These are phyloP conservation scores for Talaromyces proteolyticus DNA, from an alignment of 495 filamentous ascomycete species.

Conservation along the genomic window DNA sequence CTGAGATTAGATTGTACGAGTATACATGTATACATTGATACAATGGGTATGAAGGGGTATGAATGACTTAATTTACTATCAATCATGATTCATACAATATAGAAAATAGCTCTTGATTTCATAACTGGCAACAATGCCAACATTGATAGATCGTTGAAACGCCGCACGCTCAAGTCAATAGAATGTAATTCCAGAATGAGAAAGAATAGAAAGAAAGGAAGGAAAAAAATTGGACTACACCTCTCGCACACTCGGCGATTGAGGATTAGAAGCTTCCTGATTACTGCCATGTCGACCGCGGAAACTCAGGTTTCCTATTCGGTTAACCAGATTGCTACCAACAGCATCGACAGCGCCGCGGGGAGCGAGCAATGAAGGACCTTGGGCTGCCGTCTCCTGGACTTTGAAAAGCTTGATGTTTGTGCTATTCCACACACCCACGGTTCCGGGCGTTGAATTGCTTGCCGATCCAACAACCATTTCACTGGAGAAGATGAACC, in stretches of 20 bases:
- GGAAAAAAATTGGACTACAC: constrained; percentile 16
- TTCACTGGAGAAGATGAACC: constrained; percentile 88
- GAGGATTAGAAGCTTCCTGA: constrained; percentile 23
- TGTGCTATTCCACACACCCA: constrained; percentile 96
- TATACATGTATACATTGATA: too few relatives aligned
- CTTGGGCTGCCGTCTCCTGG: constrained; percentile 73
- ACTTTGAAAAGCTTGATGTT: constrained; percentile 83
- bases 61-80: background rate
- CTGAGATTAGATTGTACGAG: background rate
- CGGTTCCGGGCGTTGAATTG: constrained; percentile 57
- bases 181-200: background rate
- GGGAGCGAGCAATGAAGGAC: constrained; percentile 75
- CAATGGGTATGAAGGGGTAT: background rate
- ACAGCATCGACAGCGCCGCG: constrained; percentile 94
- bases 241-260: constrained; percentile 31
- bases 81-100: background rate
- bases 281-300: constrained; percentile 30
- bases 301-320: constrained; percentile 73
- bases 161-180: background rate
- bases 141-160: background rate
- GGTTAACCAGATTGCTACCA: constrained; percentile 81
- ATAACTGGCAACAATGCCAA: background rate
- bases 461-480: constrained; percentile 68
- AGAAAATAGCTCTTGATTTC: too few relatives aligned
- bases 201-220: background rate